Evolutionary conservation across 805 yeast species (phyloP), one percentile per base, ranked within the genome.

Genomic region (Candida chauliodis): DNA sequence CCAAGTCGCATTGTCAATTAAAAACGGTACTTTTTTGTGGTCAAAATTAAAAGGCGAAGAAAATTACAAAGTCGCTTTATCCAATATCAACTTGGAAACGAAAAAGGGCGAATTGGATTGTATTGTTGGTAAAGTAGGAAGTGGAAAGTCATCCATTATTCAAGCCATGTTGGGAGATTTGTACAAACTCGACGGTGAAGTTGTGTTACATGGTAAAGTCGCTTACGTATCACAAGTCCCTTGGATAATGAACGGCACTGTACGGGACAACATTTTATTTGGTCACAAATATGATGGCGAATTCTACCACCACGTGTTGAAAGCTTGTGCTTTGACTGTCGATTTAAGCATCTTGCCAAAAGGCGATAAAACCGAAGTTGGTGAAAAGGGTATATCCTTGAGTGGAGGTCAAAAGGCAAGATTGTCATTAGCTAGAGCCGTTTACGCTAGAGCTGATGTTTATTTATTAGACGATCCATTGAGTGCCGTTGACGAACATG

Each of bases 331-430:
- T 10, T 73, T 93, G 49, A 61, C 72, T 9, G 79, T 79, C 19
- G 99, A 93, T 65, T 68, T 93, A 44, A 77, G 75, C 21, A 78
- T 81, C 21, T 72, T 93, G 43, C 88, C 96, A 1, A 85, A 87
- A 53, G 96, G 96, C 38, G 98, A 93, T 58, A 72, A 71, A 36
- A 93, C 99, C 5, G 78, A 85, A 50, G 98, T 93, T 41, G 99
- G 99, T 46, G 99, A 93, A 65, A 88, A 91, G 59, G 99, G 99
- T 47, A 90, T 93, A 36, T 87, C 97, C 10, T 71, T 93, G 35
- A 86, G 96, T 29, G 99, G 99, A 36, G 99, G 99, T 31, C 99
- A 93, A 61, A 93, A 93, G 71, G 98, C 99, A 0, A 80, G 99
- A 58, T 73, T 93, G 25, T 81, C 95, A 1, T 73, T 93, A 37